Evolutionary conservation across 257 asterid genomes (phyloP), one percentile per base, ranked within the genome.

Genomic region (Solanum ahanhuiri): DNA sequence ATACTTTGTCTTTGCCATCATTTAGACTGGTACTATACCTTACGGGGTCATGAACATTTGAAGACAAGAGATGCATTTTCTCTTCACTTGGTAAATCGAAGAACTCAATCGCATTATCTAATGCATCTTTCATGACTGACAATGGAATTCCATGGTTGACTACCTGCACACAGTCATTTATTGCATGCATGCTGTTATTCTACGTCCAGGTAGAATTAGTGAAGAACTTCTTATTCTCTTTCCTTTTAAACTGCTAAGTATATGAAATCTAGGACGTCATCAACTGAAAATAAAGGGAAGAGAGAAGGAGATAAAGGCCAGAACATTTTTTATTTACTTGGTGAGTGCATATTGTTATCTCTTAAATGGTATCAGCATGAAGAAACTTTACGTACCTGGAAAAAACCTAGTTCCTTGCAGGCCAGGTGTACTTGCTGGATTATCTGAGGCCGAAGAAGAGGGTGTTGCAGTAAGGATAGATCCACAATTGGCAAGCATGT

Each of bases 11-110:
- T 10, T 87, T 89, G 88, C 48, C 79, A 20, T 90, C 90, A 83
- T 93, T 92, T 72, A 93, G 87, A 86, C 97, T 93, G 86, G 95
- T 94, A 69, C 90, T 95, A 37, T 93, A 94, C 86, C 97, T 87
- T 86, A 94, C 93, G 64, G 97, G 95, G 33, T 90, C 83, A 23
- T 58, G 89, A 83, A 90, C 88, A 90, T 93, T 86, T 70, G 85
- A 60, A 58, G 96, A 94, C 63, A 93, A 91, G 14, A 89, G 84
- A 64, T 25, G 33, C 86, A 90, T 87, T 89, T 94, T 94, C 73
- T 76, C 89, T 86, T 92, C 96, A 12, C 85, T 87, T 77, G 96
- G 92, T 88, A 91, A 33, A 87, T 90, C 87, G 18, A 94, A 94
- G 90, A 94, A 94, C 82, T 89, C 92, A 70, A 89, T 87, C 8